Evolutionary conservation across 2,329 filamentous ascomycete genomes (phyloP).

Genomic region (Fusarium sp.): DNA sequence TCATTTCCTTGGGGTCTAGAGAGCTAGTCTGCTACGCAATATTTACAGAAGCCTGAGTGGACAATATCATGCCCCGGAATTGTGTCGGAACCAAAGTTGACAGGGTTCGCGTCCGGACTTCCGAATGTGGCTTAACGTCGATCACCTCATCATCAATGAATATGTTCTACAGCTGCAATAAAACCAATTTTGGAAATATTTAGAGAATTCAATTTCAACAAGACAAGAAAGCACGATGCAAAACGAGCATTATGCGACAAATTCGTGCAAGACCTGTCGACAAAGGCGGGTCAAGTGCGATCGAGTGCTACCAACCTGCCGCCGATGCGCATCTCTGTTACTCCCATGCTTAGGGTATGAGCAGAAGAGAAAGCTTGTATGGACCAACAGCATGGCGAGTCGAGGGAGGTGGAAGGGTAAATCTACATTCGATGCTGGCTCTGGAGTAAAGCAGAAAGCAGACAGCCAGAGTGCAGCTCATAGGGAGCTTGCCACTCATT

Average conservation of each 20-base stretch:
- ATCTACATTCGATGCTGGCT: accelerated
- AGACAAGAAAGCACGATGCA: not conserved
- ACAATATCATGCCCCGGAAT: not conserved
- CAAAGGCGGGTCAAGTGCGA: not conserved
- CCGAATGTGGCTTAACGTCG: not conserved
- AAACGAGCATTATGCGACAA: accelerated
- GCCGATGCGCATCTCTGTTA: accelerated
- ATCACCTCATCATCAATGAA: not conserved
- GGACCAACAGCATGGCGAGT: not conserved
- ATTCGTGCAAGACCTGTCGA: not conserved
- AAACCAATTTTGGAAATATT: too few relatives aligned
- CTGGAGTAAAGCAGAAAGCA: too few relatives aligned
- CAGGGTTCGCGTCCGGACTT: slow-evolving; percentile 4
- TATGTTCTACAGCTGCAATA: not conserved
- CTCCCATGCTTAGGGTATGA: not conserved
- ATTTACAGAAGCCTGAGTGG: not conserved
- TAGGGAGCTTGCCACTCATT: not conserved
- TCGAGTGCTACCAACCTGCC: accelerated
- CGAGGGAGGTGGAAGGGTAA: not conserved
- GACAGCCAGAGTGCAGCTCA: not conserved
- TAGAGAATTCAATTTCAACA: not conserved
- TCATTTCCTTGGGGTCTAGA: not conserved
- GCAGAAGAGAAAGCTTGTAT: accelerated
- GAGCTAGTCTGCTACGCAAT: not conserved
- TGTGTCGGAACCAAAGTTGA: not conserved